These are phyloP conservation scores for Dioscorea dumetorum DNA, from an alignment of 106 monocot genomes.

Conservation along the genomic window DNA sequence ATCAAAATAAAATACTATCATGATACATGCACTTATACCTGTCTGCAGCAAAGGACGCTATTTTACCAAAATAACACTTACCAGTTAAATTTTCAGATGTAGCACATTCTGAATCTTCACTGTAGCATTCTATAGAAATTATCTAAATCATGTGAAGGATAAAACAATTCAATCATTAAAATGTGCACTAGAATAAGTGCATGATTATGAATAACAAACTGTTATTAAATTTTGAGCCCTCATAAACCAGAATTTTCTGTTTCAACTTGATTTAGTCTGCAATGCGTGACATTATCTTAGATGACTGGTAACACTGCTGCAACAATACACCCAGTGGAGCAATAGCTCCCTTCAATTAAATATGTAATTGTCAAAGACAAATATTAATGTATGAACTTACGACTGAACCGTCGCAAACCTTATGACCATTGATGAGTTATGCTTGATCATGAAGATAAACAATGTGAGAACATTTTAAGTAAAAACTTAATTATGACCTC, in stretches of 20 bases:
- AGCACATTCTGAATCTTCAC: conserved; percentile 82
- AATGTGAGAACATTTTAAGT: no score
- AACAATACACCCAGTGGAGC: conserved; percentile 85
- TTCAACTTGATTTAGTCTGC: conserved; percentile 47
- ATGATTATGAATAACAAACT: neutral
- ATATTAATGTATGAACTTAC: neutral
- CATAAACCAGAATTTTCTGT: conserved; percentile 44
- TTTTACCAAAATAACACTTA: conserved; percentile 41
- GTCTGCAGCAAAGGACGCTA: conserved; percentile 85
- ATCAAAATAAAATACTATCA: neutral
- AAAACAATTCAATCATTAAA: conserved; percentile 2
- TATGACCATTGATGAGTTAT: no score
- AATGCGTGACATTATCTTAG: conserved; percentile 52
- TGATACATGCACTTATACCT: conserved; percentile 36
- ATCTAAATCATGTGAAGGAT: conserved; percentile 45
- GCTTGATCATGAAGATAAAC: no score
- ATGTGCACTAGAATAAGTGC: neutral
- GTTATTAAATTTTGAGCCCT: neutral
- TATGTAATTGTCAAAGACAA: conserved; percentile 31
- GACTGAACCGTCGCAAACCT: neutral
- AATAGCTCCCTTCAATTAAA: conserved; percentile 77
- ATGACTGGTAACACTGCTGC: conserved; percentile 89
- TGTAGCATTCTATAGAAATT: conserved; percentile 75
- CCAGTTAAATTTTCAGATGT: conserved; percentile 43
- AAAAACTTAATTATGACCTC: conserved; percentile 34